Conservation (phyloP, 306 rosid genomes). For the Albizia julibrissin region DNA sequence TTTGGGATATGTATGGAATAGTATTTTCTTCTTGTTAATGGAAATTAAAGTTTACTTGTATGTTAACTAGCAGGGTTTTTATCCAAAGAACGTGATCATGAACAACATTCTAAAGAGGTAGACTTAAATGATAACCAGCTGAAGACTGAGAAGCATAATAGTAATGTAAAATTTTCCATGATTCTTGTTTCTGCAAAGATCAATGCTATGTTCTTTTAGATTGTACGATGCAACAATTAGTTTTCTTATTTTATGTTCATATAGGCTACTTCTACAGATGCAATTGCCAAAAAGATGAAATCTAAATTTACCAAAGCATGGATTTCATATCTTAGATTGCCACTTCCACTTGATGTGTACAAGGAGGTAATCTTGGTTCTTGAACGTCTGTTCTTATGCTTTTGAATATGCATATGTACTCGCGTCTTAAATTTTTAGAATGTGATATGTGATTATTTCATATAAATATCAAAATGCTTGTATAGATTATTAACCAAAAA, state of each 20-base stretch:
- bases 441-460: background rate
- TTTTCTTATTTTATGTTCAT: slow-evolving; percentile 28
- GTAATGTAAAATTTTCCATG: slow-evolving; percentile 44
- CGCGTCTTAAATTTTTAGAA: slow-evolving; percentile 13
- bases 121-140: slow-evolving; percentile 49
- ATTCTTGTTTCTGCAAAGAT: slow-evolving; percentile 23
- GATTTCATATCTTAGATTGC: slow-evolving; percentile 74
- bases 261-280: slow-evolving; percentile 62
- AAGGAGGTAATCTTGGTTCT: slow-evolving; percentile 69
- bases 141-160: slow-evolving; percentile 46
- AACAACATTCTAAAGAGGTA: slow-evolving; percentile 44
- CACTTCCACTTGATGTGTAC: slow-evolving; percentile 87
- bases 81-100: slow-evolving; percentile 46
- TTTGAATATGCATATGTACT: slow-evolving; percentile 11
- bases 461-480: background rate
- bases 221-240: background rate
- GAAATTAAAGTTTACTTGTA: background rate
- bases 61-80: slow-evolving; percentile 34
- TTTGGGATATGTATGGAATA: slow-evolving; percentile 5
- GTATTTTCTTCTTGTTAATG: slow-evolving; percentile 1
- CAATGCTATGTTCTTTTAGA: slow-evolving; percentile 10
- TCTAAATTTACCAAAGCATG: slow-evolving; percentile 90
- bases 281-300: slow-evolving; percentile 69
- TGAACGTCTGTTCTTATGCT: background rate
- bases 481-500: background rate